Conservation (phyloP, 1,284 basidiomycete genomes). For the Austroboletus niveus region DNA sequence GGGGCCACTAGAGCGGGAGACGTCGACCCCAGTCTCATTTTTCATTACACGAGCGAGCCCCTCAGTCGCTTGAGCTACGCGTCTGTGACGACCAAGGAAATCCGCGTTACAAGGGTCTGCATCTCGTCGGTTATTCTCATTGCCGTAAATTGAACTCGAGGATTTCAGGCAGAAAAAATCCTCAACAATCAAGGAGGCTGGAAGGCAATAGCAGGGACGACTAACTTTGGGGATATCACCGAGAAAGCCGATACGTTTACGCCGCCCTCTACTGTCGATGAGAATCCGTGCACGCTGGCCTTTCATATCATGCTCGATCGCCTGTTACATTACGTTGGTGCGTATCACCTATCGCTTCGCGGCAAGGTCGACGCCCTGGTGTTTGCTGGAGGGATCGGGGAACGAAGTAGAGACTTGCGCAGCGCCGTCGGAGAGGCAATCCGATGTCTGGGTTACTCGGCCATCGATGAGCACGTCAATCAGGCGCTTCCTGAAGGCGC, state of each 20-base stretch:
- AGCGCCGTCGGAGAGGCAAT: conserved; percentile 53
- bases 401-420: conserved; percentile 63
- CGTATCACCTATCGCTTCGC: conserved; percentile 72
- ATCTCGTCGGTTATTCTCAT: background rate
- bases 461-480: conserved; percentile 46
- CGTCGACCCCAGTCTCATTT: conserved; percentile 82
- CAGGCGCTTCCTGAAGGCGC: conserved; percentile 32
- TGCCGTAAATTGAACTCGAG: background rate
- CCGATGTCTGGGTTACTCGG: conserved; percentile 59
- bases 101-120: conserved; percentile 62
- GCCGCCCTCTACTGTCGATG: conserved; percentile 7
- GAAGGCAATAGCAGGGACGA: conserved; percentile 76
- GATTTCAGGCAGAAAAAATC: conserved; percentile 64
- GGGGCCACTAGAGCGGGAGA: conserved; percentile 84
- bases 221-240: conserved; percentile 70
- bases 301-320: conserved; percentile 78
- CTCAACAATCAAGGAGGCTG: conserved; percentile 75
- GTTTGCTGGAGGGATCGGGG: conserved; percentile 86
- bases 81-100: conserved; percentile 43
- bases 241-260: conserved; percentile 31
- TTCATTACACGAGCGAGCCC: conserved; percentile 72
- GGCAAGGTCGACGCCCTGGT: conserved; percentile 74
- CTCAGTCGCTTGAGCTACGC: conserved; percentile 48
- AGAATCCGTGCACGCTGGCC: conserved; percentile 49
- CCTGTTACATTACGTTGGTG: conserved; percentile 67